A percentile compares a stretch with the other conserved stretches of the same genome.
phyloP scores from a whole-genome alignment of 148 eudicot species.

The Pharnaceum exiguum region DNA sequence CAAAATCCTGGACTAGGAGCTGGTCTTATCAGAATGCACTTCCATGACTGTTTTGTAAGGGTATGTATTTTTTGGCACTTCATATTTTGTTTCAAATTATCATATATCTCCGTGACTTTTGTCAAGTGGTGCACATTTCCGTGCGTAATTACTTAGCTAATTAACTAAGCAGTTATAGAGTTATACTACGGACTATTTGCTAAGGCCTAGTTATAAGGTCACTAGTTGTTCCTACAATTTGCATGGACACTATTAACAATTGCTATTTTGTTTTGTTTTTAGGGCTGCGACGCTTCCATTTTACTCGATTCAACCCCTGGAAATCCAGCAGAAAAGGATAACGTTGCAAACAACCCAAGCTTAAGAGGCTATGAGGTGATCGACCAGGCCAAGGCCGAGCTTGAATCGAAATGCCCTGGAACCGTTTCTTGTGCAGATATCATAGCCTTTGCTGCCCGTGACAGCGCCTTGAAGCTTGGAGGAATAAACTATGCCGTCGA shows the following conservation, averaged over 20 bases:
- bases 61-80: slow-evolving; percentile 13
- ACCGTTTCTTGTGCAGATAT: slow-evolving; percentile 45
- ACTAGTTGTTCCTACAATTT: too few species aligned
- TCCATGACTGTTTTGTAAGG: slow-evolving; percentile 49
- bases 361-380: slow-evolving; percentile 40
- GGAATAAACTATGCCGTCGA: slow-evolving; percentile 28
- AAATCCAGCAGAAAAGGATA: slow-evolving; percentile 32
- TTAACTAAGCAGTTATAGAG: too few species aligned
- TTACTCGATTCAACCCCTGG: slow-evolving; percentile 36
- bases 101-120: neutral
- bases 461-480: slow-evolving; percentile 27
- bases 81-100: neutral
- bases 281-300: slow-evolving; percentile 57
- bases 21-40: slow-evolving; percentile 39
- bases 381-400: slow-evolving; percentile 37
- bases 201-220: too few species aligned
- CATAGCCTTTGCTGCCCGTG: slow-evolving; percentile 49
- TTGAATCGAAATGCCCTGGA: slow-evolving; percentile 38
- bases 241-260: neutral
- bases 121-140: too few species aligned
- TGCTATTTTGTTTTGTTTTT: neutral
- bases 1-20: slow-evolving; percentile 36
- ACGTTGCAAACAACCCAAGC: slow-evolving; percentile 30
- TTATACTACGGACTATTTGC: too few species aligned
- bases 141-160: too few species aligned